Conservation (phyloP, 1,284 basidiomycete genomes). For the Prillingera fragicola region DNA sequence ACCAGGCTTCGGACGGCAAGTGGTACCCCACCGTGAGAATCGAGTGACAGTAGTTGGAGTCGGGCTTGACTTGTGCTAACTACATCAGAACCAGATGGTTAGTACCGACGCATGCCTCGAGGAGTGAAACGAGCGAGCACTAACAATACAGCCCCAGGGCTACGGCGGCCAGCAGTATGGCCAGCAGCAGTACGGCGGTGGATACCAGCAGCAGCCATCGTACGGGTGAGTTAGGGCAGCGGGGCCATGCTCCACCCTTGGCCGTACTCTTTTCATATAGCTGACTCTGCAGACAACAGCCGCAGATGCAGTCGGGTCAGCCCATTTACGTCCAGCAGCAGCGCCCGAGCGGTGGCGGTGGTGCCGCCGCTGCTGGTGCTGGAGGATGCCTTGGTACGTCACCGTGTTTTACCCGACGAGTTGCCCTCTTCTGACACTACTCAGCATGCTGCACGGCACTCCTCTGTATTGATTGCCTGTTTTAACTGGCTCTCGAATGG, state of each 20-base stretch:
- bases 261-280: not conserved
- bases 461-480: not conserved
- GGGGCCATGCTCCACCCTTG: not conserved
- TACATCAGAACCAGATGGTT: no score
- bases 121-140: no score
- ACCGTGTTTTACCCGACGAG: not conserved
- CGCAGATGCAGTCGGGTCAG: slow-evolving; percentile 12
- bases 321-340: slow-evolving; percentile 19
- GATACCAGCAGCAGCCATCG: slow-evolving; percentile 3
- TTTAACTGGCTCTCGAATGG: no score
- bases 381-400: slow-evolving; percentile 14
- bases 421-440: no score
- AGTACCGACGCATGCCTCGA: no score
- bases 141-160: no score
- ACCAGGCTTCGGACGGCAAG: slow-evolving; percentile 20
- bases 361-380: slow-evolving; percentile 6
- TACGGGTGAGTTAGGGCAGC: not conserved
- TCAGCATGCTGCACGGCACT: not conserved
- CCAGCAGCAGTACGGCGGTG: no score
- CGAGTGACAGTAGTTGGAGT: no score
- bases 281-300: slow-evolving; percentile 8
- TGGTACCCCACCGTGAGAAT: slow-evolving; percentile 15
- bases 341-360: slow-evolving; percentile 7
- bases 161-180: slow-evolving; percentile 4
- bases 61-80: no score